These are phyloP conservation scores for Chenopodium formosanum DNA, from an alignment of 148 eudicot genomes.

Conservation along the genomic window DNA sequence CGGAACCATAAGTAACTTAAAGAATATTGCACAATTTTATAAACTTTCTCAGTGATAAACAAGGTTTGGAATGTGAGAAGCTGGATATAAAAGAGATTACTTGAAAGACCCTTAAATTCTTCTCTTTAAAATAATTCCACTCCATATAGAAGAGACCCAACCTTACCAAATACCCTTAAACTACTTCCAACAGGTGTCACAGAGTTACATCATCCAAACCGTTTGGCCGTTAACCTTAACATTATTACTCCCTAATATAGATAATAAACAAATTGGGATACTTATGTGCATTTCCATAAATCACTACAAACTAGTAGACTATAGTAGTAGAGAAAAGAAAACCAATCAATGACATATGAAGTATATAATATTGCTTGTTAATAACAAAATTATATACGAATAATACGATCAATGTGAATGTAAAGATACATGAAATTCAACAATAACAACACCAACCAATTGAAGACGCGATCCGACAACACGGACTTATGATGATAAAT, in stretches of 20 bases:
- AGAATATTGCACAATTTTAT: background rate
- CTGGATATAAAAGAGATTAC: background rate
- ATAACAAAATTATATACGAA: background rate
- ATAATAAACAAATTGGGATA: background rate
- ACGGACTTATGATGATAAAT: background rate
- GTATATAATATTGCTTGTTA: background rate
- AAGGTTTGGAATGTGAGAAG: background rate
- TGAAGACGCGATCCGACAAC: background rate
- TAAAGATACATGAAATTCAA: background rate
- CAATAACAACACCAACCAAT: background rate
- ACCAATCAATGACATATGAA: background rate
- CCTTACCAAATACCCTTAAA: background rate
- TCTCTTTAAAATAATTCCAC: background rate
- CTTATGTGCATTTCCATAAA: background rate
- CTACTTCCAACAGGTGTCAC: background rate
- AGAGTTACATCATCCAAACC: background rate
- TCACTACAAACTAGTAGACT: background rate
- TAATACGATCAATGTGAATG: background rate
- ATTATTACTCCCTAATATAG: background rate
- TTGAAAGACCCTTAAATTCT: background rate
- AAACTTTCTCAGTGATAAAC: background rate
- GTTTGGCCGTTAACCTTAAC: background rate
- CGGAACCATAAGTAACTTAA: background rate
- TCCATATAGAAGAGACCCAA: no score
- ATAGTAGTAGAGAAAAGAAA: background rate